phyloP scores from a whole-genome alignment of 2,329 filamentous ascomycete species.

The Escovopsis sp. region DNA sequence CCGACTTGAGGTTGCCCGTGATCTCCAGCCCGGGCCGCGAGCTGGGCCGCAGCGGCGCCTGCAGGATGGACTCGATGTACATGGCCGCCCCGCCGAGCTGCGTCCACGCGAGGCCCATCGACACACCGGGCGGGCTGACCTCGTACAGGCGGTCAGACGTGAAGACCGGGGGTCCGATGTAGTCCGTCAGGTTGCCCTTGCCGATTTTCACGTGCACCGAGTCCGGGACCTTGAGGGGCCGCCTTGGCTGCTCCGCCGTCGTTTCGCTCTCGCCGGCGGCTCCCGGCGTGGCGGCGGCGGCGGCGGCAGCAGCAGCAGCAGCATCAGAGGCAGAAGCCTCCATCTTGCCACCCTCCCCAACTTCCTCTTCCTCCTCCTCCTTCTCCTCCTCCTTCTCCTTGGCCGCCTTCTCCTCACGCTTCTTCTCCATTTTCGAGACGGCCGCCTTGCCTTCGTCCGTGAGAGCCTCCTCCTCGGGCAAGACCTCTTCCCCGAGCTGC shows the following conservation, averaged over 20 bases:
- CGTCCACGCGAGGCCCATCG: constrained; percentile 97
- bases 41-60: constrained; percentile 58
- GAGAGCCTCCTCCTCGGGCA: constrained; percentile 67
- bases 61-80: constrained; percentile 93
- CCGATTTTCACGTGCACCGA: constrained; percentile 72
- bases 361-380: constrained; percentile 27
- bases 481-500: constrained; percentile 72
- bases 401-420: constrained; percentile 35
- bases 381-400: constrained; percentile 49
- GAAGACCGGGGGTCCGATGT: constrained; percentile 89
- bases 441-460: constrained; percentile 77
- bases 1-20: constrained; percentile 85
- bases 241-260: constrained; percentile 51
- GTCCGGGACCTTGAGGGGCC: constrained; percentile 71
- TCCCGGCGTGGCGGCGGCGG: constrained; percentile 10
- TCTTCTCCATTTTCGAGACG: not conserved
- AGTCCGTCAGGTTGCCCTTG: constrained; percentile 88
- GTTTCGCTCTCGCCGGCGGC: constrained; percentile 22
- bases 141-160: constrained; percentile 94
- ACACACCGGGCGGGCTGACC: constrained; percentile 79
- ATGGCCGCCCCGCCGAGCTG: constrained; percentile 91
- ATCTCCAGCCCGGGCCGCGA: constrained; percentile 73
- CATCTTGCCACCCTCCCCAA: constrained; percentile 6
- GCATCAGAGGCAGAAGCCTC: too few species aligned
- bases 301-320: not conserved